Evolutionary conservation across 1,284 basidiomycete genomes (phyloP).

Genomic region (Puccinia horiana): DNA sequence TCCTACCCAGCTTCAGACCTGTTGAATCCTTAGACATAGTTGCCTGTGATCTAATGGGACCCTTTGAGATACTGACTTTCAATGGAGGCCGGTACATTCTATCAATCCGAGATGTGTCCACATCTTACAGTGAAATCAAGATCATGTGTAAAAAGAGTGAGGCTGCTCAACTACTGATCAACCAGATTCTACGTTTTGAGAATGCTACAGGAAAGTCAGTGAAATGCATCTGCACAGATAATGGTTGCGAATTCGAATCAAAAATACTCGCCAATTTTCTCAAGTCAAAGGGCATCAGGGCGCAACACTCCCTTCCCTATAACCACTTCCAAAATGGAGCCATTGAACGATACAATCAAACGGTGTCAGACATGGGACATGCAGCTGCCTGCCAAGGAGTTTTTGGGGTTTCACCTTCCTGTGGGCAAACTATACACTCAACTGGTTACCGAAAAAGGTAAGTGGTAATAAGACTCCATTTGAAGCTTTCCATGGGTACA

Average conservation of each 20-base stretch:
- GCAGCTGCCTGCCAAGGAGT: not conserved
- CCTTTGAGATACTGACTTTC: not conserved
- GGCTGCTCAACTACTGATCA: not conserved
- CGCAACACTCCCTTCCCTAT: slow-evolving; percentile 8
- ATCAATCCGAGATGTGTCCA: not conserved
- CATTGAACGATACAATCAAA: not conserved
- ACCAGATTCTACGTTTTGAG: not conserved
- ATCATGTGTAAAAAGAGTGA: not conserved
- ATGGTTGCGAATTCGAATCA: slow-evolving; percentile 14
- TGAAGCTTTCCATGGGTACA: no score
- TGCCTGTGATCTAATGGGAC: slow-evolving; percentile 2
- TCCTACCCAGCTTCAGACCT: not conserved
- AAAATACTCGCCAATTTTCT: not conserved
- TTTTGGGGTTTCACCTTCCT: no score
- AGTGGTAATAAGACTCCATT: not conserved
- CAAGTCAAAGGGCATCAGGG: not conserved
- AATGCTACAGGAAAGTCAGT: not conserved
- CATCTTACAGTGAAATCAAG: slow-evolving; percentile 9
- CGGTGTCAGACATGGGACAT: not conserved
- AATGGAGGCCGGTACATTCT: not conserved
- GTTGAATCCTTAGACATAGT: slow-evolving; percentile 2
- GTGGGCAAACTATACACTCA: not conserved
- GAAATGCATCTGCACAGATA: slow-evolving; percentile 4
- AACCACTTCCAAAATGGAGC: slow-evolving; percentile 27
- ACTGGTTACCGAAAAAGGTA: slow-evolving; percentile 3